Base-by-base conservation (phyloP, 768 basidiomycete genomes). In the Daedaleopsis nitida region DNA sequence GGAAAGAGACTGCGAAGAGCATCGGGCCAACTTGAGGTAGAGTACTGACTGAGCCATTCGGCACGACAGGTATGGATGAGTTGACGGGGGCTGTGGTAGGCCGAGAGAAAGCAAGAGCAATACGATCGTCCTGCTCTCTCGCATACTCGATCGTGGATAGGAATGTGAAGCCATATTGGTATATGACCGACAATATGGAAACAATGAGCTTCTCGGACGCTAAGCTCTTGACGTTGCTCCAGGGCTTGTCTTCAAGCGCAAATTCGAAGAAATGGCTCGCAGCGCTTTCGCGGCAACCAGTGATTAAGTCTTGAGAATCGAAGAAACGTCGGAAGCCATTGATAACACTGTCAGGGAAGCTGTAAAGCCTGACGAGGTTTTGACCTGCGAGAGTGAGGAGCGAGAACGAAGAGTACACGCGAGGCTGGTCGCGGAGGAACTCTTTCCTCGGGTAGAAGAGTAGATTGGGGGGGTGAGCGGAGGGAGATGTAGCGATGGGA, bases 121-220 rank as follows among this genome's bases (percentile, higher is more conserved):
- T 69, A 44, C 86, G 83, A 73, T 92, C 90, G 66, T 91, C 91
- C 45, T 76, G 78, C 72, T 92, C 90, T 58, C 88, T 81, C 35
- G 89, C 91, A 71, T 91, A 92, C 74, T 91, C 89, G 63, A 92
- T 78, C 45, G 82, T 82, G 21, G 89, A 89, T 10, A 91, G 76
- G 65, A 85, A 86, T 23, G 75, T 75, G 69, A 85, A 89, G 43
- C 87, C 86, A 68, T 81, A 81, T 57, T 82, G 81, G 69, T 86
- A 85, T 44, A 92, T 75, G 65, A 86, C 76, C 38, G 81, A 74
- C 55, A 91, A 73, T 59, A 92, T 82, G 66, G 88, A 84, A 62
- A 92, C 74, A 44, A 92, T 75, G 58, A 92, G 83, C 64, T 82
- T 85, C 71, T 92, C 90, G 23, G 88, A 82, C 19, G 77, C 72